phyloP scores from a whole-genome alignment of 1,284 basidiomycete species.

The Stereum hirsutum region DNA sequence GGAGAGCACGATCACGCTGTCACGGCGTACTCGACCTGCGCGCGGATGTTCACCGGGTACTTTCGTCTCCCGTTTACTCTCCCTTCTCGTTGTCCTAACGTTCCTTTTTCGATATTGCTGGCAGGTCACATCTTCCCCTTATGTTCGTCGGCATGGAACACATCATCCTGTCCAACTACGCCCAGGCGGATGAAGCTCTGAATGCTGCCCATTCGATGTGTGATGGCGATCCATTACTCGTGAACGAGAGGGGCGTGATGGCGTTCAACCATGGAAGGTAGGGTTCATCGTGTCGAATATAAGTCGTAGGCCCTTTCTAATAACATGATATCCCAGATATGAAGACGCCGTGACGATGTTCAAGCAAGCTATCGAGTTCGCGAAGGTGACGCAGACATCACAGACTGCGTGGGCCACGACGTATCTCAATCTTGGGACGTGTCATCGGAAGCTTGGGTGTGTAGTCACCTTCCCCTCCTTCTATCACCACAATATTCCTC shows the following conservation, averaged over 20 bases:
- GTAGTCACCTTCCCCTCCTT: too few species aligned
- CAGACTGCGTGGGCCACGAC: slow-evolving; percentile 80
- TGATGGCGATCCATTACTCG: slow-evolving; percentile 78
- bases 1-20: slow-evolving; percentile 98
- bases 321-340: slow-evolving; percentile 55
- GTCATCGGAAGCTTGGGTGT: slow-evolving; percentile 70
- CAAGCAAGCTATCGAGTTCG: slow-evolving; percentile 61
- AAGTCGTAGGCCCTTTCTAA: too few species aligned
- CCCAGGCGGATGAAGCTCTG: slow-evolving; percentile 83
- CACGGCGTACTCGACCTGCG: slow-evolving; percentile 95
- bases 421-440: slow-evolving; percentile 87
- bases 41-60: slow-evolving; percentile 89
- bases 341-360: slow-evolving; percentile 66
- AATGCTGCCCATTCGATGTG: slow-evolving; percentile 76
- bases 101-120: slow-evolving; percentile 5
- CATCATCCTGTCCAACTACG: slow-evolving; percentile 79
- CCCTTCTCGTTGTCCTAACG: background rate
- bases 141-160: slow-evolving; percentile 99
- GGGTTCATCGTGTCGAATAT: too few species aligned
- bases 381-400: slow-evolving; percentile 77
- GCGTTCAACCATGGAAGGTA: slow-evolving; percentile 66
- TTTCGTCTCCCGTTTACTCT: slow-evolving; percentile 15
- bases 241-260: slow-evolving; percentile 92
- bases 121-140: slow-evolving; percentile 84
- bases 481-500: too few species aligned